Base-by-base conservation (phyloP, 2,329 filamentous ascomycete species). In the Shiraia bambusicola region DNA sequence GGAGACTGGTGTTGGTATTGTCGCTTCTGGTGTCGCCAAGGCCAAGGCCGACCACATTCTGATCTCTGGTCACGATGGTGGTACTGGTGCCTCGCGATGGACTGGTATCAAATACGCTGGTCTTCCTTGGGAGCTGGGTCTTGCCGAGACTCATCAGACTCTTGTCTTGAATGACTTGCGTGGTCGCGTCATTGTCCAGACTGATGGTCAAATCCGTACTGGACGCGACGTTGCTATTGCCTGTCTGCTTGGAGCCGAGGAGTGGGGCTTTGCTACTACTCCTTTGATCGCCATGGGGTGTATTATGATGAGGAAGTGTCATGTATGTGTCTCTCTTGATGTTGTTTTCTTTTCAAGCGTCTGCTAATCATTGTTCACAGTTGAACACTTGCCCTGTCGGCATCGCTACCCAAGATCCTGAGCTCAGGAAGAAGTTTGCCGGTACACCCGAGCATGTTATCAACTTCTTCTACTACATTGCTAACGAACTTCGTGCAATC, bases 31-130 rank as follows among this genome's bases (percentile, higher is more conserved):
- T 82, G 92, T 96, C 36, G 92, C 92, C 41, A 97, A 97, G 76
- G 92, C 92, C 38, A 95, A 95, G 77, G 90, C 91, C 47, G 91
- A 96, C 62, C 91, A 97, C 72, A 95, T 97, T 53, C 73, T 97
- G 61, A 96, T 97, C 62, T 95, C 92, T 51, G 92, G 92, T 56
- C 92, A 97, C 65, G 92, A 97, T 64, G 92, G 92, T 77, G 92
- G 92, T 69, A 97, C 92, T 47, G 92, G 92, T 77, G 92, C 92
- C 47, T 96, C 91, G 37, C 80, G 92, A 70, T 97, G 92, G 92
- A 97, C 92, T 63, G 92, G 92, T 77, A 96, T 95, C 82, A 96
- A 96, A 72, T 95, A 96, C 69, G 92, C 91, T 36, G 92, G 92
- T 79, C 82, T 96, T 26, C 92, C 92, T 17, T 97, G 91, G 91